These are phyloP conservation scores for Cicer arietinum DNA, from an alignment of 306 rosid genomes.

Conservation along the genomic window DNA sequence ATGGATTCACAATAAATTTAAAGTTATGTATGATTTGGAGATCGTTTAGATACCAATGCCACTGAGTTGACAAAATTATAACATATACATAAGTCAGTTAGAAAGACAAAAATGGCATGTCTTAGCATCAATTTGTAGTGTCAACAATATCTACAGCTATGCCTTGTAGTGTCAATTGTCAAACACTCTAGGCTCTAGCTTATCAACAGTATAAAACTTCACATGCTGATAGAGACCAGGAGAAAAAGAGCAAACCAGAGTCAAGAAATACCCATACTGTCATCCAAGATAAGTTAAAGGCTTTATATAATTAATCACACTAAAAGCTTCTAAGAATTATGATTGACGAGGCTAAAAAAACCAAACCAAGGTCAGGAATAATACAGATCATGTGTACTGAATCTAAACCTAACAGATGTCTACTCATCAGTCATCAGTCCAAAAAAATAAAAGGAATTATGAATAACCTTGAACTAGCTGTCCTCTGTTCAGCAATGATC, in stretches of 20 bases:
- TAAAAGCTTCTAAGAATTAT: slow-evolving; percentile 28
- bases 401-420: slow-evolving; percentile 37
- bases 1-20: slow-evolving; percentile 34
- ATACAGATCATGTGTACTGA: slow-evolving; percentile 31
- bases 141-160: slow-evolving; percentile 25
- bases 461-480: slow-evolving; percentile 98
- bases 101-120: slow-evolving; percentile 19
- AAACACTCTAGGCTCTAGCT: slow-evolving; percentile 27
- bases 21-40: slow-evolving; percentile 28
- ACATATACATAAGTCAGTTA: slow-evolving; percentile 13
- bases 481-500: slow-evolving; percentile 96
- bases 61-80: slow-evolving; percentile 29
- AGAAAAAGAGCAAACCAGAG: slow-evolving; percentile 24
- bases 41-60: slow-evolving; percentile 35
- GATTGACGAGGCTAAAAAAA: slow-evolving; percentile 20
- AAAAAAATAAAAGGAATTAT: slow-evolving; percentile 47
- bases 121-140: slow-evolving; percentile 14
- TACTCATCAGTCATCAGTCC: slow-evolving; percentile 34
- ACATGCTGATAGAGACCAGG: slow-evolving; percentile 26
- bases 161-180: slow-evolving; percentile 9
- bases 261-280: slow-evolving; percentile 11
- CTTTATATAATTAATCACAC: slow-evolving; percentile 24
- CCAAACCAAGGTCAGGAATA: slow-evolving; percentile 36
- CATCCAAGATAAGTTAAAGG: slow-evolving; percentile 25
- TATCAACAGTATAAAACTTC: slow-evolving; percentile 37